Evolutionary conservation across 768 basidiomycete genomes (phyloP), one percentile per base, ranked within the genome.

Genomic region (Lyophyllum atratum): DNA sequence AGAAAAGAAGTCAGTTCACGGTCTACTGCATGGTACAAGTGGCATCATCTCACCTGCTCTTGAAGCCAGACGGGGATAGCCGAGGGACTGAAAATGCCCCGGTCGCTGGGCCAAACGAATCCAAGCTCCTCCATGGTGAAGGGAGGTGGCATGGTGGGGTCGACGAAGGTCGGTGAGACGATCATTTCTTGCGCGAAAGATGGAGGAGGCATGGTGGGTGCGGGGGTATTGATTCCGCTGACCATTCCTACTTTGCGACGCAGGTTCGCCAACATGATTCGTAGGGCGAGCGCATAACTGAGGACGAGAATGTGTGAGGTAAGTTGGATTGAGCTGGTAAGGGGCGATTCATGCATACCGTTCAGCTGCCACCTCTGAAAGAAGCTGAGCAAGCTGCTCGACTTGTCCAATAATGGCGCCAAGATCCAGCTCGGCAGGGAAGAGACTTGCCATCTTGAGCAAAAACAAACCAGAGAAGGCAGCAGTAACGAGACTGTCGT

Each of bases 281-380:
- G 89, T 24, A 98, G 77, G 5, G 95, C 92, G 34, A 95, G 76
- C 2, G 95, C 93, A 68, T 97, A 96, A 45, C 90, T 92, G 53
- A 24, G 44, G n/a, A 17, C 29, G n/a, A 25, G 9, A 49, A 49
- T 42, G 4, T 40, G 9, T 53, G 37, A 54, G 21, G 33, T 25
- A 9, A 58, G 26, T 26, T 47, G 21, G 14, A 28, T 19, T 17
- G 19, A 26, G 8, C 44, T 31, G 47, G 21, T 26, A 50, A 10
- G 43, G 24, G 24, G 33, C 9, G 46, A 47, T 43, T 11, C 29
- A 26, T 19, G 59, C 77, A 57, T 61, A 86, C 88, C 95, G 84
- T 76, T 97, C 95, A 14, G 95, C 95, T 29, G 93, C 93, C 34
- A 95, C 94, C 55, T 96, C 95, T 4, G 92, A 93, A 45, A 97